These are phyloP conservation scores for Parastagonospora nodorum DNA, from an alignment of 2,329 filamentous ascomycete species.

Conservation along the genomic window DNA sequence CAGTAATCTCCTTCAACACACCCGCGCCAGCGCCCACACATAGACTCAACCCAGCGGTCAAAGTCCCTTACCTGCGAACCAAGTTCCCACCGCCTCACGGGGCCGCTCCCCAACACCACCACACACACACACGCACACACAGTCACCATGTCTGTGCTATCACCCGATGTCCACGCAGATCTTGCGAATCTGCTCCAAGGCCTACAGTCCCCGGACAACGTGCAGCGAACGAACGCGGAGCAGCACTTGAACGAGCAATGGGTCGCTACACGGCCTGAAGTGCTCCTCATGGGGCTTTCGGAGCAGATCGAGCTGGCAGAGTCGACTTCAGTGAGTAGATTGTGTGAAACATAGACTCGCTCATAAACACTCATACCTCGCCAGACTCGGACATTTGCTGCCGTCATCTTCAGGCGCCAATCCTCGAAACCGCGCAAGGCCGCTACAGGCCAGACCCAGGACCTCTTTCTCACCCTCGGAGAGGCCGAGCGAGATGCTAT, in stretches of 20 bases:
- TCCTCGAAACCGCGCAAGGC: conserved; percentile 84
- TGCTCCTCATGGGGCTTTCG: conserved; percentile 89
- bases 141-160: conserved; percentile 77
- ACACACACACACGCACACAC: conserved; percentile 12
- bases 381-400: conserved; percentile 86
- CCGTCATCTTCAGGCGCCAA: conserved; percentile 93
- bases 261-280: conserved; percentile 79
- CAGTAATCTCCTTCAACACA: neutral
- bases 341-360: too few relatives aligned
- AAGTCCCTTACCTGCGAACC: conserved; percentile 15
- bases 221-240: conserved; percentile 81
- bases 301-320: conserved; percentile 86
- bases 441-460: conserved; percentile 69
- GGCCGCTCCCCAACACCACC: conserved; percentile 22
- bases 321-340: conserved; percentile 67
- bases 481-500: conserved; percentile 77
- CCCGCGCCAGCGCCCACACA: neutral
- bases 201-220: conserved; percentile 88
- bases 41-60: neutral
- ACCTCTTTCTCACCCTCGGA: conserved; percentile 83
- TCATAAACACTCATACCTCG: too few relatives aligned
- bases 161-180: conserved; percentile 81
- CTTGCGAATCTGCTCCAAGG: conserved; percentile 85
- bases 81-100: conserved; percentile 15
- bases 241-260: conserved; percentile 90